These are phyloP conservation scores for Coprinopsis cinerea DNA, from an alignment of 768 basidiomycete species.

Conservation along the genomic window DNA sequence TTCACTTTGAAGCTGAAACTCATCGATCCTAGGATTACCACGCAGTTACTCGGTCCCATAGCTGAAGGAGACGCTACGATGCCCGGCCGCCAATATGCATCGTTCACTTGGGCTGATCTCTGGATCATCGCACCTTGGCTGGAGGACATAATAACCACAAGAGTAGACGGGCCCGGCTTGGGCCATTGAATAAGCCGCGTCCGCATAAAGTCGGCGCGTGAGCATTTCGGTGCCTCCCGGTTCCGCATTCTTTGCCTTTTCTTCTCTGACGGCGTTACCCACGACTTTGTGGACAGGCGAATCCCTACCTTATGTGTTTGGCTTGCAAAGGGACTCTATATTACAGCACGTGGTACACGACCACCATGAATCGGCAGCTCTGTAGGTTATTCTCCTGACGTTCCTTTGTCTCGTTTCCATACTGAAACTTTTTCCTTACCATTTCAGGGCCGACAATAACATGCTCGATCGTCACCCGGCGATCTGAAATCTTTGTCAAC, in stretches of 20 bases:
- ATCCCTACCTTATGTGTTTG: too few species aligned
- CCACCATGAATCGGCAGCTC: background rate
- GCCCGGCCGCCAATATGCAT: constrained; percentile 56
- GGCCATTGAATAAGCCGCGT: constrained; percentile 33
- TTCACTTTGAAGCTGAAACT: constrained; percentile 5
- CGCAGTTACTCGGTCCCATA: constrained; percentile 47
- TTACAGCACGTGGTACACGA: background rate
- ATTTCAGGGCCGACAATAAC: background rate
- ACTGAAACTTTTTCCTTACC: background rate
- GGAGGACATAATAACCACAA: constrained; percentile 54
- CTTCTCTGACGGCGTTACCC: background rate
- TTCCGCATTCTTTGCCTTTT: background rate
- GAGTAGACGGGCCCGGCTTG: constrained; percentile 67
- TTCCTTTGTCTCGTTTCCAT: background rate
- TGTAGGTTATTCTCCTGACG: background rate
- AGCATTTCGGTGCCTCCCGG: background rate
- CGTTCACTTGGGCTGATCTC: constrained; percentile 66
- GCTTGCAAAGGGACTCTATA: background rate
- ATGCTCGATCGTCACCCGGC: background rate
- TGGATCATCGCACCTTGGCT: constrained; percentile 77
- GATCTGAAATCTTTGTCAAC: background rate
- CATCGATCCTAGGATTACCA: constrained; percentile 44
- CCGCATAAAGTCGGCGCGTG: background rate
- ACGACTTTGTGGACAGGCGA: background rate
- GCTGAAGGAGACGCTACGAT: constrained; percentile 35